Evolutionary conservation across 2,329 filamentous ascomycete genomes (phyloP).

Genomic region (Ceratocystiopsis minuta): DNA sequence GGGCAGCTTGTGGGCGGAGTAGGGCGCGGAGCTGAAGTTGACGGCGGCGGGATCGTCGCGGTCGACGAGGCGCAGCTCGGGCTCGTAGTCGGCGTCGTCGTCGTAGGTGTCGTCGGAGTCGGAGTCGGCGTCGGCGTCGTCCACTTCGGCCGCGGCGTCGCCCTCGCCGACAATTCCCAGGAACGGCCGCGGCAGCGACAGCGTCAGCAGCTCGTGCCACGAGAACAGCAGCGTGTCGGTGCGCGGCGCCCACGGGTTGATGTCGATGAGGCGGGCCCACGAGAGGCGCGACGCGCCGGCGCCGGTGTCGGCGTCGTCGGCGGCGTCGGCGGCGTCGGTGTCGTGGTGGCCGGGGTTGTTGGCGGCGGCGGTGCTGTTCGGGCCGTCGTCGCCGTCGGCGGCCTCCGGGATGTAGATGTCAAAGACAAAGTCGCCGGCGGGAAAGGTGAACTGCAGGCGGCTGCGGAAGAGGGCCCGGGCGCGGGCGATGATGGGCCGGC

Average conservation of each 20-base stretch:
- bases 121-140: slow-evolving; percentile 17
- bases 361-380: slow-evolving; percentile 17
- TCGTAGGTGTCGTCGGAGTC: slow-evolving; percentile 7
- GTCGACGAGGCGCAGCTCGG: slow-evolving; percentile 68
- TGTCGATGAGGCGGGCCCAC: slow-evolving; percentile 71
- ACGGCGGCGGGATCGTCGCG: slow-evolving; percentile 72
- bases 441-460: slow-evolving; percentile 58
- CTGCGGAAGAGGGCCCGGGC: slow-evolving; percentile 64
- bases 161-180: slow-evolving; percentile 25
- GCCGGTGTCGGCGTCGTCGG: slow-evolving; percentile 24
- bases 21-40: slow-evolving; percentile 68
- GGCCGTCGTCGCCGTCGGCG: slow-evolving; percentile 18
- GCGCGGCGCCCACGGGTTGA: slow-evolving; percentile 82
- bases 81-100: slow-evolving; percentile 38
- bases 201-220: slow-evolving; percentile 70
- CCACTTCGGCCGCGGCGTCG: slow-evolving; percentile 11
- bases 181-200: slow-evolving; percentile 42
- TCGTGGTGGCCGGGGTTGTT: slow-evolving; percentile 14
- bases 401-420: slow-evolving; percentile 74
- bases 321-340: slow-evolving; percentile 15
- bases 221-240: slow-evolving; percentile 82
- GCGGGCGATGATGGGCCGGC: slow-evolving; percentile 44
- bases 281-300: slow-evolving; percentile 36
- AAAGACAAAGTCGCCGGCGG: slow-evolving; percentile 70
- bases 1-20: slow-evolving; percentile 88